These are phyloP conservation scores for Mortierella alpina DNA, from an alignment of 192 early-diverging fungal species.

Conservation along the genomic window DNA sequence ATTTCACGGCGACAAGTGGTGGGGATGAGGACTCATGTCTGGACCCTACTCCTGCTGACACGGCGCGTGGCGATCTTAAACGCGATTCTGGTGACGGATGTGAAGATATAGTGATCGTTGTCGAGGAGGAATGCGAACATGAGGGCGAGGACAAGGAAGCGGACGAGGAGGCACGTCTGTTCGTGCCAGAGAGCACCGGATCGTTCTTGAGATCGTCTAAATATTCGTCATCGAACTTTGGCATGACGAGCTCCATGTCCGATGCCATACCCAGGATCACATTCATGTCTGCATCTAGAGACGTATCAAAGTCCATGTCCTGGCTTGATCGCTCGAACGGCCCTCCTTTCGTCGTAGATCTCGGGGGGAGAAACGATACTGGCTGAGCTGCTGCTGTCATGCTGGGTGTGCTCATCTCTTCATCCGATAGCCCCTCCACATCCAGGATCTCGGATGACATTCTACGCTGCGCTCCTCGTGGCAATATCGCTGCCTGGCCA, in stretches of 20 bases:
- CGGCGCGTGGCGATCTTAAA: neutral
- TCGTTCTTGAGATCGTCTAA: conserved; percentile 31
- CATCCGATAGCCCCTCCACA: conserved; percentile 23
- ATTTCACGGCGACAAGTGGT: neutral
- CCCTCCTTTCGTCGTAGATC: no score
- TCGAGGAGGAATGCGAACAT: conserved; percentile 19
- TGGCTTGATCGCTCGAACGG: neutral
- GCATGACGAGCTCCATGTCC: conserved; percentile 44
- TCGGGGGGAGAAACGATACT: no score
- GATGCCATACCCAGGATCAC: conserved; percentile 45
- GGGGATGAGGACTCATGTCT: neutral
- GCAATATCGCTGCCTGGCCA: no score
- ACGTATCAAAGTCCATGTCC: conserved; percentile 1
- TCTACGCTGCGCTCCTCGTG: neutral
- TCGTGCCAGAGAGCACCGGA: neutral
- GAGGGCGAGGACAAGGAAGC: conserved; percentile 3
- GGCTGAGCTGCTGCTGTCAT: no score
- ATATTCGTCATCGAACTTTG: conserved; percentile 39
- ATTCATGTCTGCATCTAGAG: conserved; percentile 27
- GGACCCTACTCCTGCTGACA: neutral
- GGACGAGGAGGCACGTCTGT: conserved; percentile 1
- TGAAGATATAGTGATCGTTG: conserved; percentile 27
- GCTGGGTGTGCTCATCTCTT: conserved; percentile 7
- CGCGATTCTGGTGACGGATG: conserved; percentile 11
- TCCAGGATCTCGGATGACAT: conserved; percentile 13